These are phyloP conservation scores for Globisporangium acanthophoron DNA, from an alignment of 352 stramenopile genomes.

Conservation along the genomic window DNA sequence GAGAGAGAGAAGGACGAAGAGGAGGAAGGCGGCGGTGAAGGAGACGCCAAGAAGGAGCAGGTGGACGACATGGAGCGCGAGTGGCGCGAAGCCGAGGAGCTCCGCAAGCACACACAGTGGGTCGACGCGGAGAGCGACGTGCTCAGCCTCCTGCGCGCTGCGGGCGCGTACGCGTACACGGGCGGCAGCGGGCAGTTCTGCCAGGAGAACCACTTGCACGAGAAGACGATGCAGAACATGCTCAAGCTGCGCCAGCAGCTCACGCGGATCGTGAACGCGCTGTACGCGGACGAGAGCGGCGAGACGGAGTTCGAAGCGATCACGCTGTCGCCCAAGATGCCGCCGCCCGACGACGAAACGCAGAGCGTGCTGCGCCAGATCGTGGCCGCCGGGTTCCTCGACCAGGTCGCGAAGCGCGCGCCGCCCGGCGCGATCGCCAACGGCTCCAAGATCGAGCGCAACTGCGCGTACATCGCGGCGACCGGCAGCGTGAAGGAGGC, in stretches of 20 bases:
- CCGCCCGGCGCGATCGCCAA: slow-evolving; percentile 69
- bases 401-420: slow-evolving; percentile 76
- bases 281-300: slow-evolving; percentile 29
- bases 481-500: slow-evolving; percentile 52
- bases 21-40: slow-evolving; percentile 16
- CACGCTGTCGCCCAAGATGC: slow-evolving; percentile 53
- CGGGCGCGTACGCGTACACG: slow-evolving; percentile 71
- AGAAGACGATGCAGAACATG: slow-evolving; percentile 88
- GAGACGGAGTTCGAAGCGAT: slow-evolving; percentile 28
- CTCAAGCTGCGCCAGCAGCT: slow-evolving; percentile 80
- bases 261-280: slow-evolving; percentile 74
- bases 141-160: slow-evolving; percentile 66
- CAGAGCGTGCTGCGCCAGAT: slow-evolving; percentile 69
- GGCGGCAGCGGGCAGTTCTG: slow-evolving; percentile 63
- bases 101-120: slow-evolving; percentile 73
- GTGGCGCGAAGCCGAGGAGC: slow-evolving; percentile 63
- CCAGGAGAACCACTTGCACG: slow-evolving; percentile 69
- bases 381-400: slow-evolving; percentile 70
- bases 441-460: slow-evolving; percentile 78
- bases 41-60: slow-evolving; percentile 22
- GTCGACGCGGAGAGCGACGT: slow-evolving; percentile 79
- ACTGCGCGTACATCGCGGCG: slow-evolving; percentile 71
- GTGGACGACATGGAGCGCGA: slow-evolving; percentile 73
- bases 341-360: slow-evolving; percentile 52
- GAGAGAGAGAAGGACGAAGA: slow-evolving; percentile 37